These are phyloP conservation scores for Blepharisma japonicum DNA, from an alignment of 73 alveolate genomes.

Conservation along the genomic window DNA sequence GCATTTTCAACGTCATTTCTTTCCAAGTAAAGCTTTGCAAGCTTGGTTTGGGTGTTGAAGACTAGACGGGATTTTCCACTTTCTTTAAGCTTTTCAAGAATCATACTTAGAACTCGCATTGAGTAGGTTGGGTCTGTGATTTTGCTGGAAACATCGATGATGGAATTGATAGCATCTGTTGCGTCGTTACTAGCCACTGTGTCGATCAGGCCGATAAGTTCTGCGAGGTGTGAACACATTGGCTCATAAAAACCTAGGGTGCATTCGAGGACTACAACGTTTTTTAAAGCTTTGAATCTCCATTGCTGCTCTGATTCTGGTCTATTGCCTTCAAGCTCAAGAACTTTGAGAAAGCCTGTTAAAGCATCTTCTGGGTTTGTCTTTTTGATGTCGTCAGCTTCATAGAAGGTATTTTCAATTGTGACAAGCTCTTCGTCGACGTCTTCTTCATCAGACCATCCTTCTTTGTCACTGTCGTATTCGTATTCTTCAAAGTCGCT, in stretches of 20 bases:
- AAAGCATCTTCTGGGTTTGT: constrained; percentile 36
- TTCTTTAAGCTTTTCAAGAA: constrained; percentile 53
- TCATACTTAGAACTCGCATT: constrained; percentile 48
- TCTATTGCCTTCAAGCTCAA: constrained; percentile 29
- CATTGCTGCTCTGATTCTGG: constrained; percentile 40
- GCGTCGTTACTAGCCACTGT: constrained; percentile 79
- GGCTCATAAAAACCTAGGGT: constrained; percentile 40
- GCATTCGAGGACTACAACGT: constrained; percentile 57
- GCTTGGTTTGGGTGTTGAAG: constrained; percentile 55
- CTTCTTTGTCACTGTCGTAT: constrained; percentile 23
- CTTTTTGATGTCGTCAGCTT: constrained; percentile 36
- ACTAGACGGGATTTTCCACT: constrained; percentile 50
- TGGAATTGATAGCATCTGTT: constrained; percentile 61
- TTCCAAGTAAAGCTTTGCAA: constrained; percentile 63
- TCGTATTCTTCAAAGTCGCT: not conserved
- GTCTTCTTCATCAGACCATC: constrained; percentile 34
- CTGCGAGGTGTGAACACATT: constrained; percentile 37
- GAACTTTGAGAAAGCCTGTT: constrained; percentile 28
- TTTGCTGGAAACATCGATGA: constrained; percentile 52
- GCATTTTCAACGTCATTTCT: constrained; percentile 41
- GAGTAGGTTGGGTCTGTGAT: constrained; percentile 32
- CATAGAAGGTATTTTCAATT: constrained; percentile 37
- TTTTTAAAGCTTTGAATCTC: constrained; percentile 64
- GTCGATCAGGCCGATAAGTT: constrained; percentile 46
- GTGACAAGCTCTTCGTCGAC: constrained; percentile 33